Evolutionary conservation across 768 basidiomycete genomes (phyloP).

Genomic region (Kwoniella dejecticola): DNA sequence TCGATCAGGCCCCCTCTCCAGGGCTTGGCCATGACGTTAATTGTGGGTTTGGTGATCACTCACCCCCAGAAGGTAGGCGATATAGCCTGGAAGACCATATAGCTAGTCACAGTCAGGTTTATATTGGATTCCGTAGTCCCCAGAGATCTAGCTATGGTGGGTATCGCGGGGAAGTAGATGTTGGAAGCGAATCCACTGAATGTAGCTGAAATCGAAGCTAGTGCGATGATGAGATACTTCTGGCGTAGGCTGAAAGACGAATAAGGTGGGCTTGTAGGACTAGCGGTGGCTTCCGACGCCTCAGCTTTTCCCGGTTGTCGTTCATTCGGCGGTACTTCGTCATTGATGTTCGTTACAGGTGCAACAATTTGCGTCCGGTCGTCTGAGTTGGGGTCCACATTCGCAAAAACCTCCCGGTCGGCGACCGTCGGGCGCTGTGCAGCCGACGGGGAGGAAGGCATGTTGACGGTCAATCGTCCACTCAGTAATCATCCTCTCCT

Average conservation of each 20-base stretch:
- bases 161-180: conserved; percentile 79
- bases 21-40: background rate
- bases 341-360: too few relatives aligned
- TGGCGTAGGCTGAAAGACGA: conserved; percentile 3
- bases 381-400: too few relatives aligned
- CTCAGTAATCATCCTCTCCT: too few relatives aligned
- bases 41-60: conserved; percentile 57
- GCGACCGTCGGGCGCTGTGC: too few relatives aligned
- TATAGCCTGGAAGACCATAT: conserved; percentile 47
- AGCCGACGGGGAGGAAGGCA: too few relatives aligned
- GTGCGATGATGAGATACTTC: conserved; percentile 27
- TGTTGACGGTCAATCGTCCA: too few relatives aligned
- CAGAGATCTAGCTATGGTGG: conserved; percentile 66
- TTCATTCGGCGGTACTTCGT: too few relatives aligned
- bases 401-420: too few relatives aligned
- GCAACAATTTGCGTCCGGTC: too few relatives aligned
- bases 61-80: conserved; percentile 67
- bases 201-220: conserved; percentile 38
- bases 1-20: background rate
- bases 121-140: conserved; percentile 70
- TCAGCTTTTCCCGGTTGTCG: too few relatives aligned
- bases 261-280: background rate
- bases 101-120: conserved; percentile 71
- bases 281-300: background rate
- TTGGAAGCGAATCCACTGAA: conserved; percentile 64